Percentiles rank a stretch among this genome's conserved stretches.
Evolutionary conservation across 2,329 filamentous ascomycete species (phyloP).

Genomic region (Chrysoporthe cubensis): DNA sequence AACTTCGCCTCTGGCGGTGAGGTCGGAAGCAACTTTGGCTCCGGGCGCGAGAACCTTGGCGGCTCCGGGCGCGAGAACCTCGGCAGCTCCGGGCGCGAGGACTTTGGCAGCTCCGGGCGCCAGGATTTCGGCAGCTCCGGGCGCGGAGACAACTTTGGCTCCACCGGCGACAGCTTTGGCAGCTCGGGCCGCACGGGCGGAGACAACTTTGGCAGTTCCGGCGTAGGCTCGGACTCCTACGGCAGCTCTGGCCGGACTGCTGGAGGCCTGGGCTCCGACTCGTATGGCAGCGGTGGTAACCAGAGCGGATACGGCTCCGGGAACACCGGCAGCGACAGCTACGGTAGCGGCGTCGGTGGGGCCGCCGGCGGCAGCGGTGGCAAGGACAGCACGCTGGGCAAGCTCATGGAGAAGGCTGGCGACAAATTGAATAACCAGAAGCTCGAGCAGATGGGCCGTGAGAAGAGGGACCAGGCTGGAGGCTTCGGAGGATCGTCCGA

Average conservation of each 20-base stretch:
- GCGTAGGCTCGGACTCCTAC: not conserved
- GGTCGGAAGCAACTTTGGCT: slow-evolving; percentile 17
- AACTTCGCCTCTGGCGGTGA: slow-evolving; percentile 15
- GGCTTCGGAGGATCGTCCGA: slow-evolving; percentile 14
- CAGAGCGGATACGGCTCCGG: slow-evolving; percentile 28
- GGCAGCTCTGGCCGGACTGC: not conserved
- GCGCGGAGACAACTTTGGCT: slow-evolving; percentile 4
- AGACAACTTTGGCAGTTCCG: slow-evolving; percentile 23
- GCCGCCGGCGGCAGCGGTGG: slow-evolving; percentile 20
- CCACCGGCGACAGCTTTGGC: slow-evolving; percentile 16
- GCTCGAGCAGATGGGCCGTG: slow-evolving; percentile 52
- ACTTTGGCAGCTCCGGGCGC: slow-evolving; percentile 29
- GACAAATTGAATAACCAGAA: slow-evolving; percentile 51
- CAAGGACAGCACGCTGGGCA: slow-evolving; percentile 55
- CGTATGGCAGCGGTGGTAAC: slow-evolving; percentile 26
- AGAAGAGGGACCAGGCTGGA: slow-evolving; percentile 50
- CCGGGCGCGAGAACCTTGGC: slow-evolving; percentile 19
- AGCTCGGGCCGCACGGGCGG: slow-evolving; percentile 24
- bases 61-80: slow-evolving; percentile 11
- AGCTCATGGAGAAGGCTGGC: slow-evolving; percentile 63
- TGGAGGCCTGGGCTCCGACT: slow-evolving; percentile 12
- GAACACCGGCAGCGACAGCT: slow-evolving; percentile 13
- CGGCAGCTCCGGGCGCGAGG: slow-evolving; percentile 20
- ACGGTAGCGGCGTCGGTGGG: slow-evolving; percentile 3
- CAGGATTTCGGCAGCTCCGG: slow-evolving; percentile 30